A percentile compares a stretch with the other conserved stretches of the same genome.
phyloP scores from a whole-genome alignment of 306 rosid genomes.

The Erythrophleum fordii region DNA sequence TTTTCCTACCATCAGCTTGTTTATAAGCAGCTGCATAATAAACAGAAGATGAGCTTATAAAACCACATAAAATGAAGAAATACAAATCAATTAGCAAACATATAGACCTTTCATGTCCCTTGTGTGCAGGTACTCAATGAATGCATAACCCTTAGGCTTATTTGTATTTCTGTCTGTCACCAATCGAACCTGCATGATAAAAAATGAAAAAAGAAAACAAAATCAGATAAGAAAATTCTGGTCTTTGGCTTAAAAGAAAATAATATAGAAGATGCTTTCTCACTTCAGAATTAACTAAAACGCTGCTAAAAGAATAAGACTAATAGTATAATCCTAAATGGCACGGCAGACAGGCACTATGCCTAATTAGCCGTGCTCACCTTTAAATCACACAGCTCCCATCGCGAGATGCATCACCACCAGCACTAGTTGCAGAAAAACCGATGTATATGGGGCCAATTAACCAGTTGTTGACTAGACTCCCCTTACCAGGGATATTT shows the following conservation, averaged over 20 bases:
- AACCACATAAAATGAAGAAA: background rate
- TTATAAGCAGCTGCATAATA: constrained; percentile 89
- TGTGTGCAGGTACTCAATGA: constrained; percentile 93
- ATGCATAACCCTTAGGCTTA: constrained; percentile 93
- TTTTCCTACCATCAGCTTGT: constrained; percentile 99
- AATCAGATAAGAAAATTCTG: constrained; percentile 40
- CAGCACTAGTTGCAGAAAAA: constrained; percentile 93
- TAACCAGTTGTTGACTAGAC: constrained; percentile 81
- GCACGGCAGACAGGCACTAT: constrained; percentile 99
- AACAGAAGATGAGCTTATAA: constrained; percentile 20
- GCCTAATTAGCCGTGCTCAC: constrained; percentile 99
- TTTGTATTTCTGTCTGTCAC: constrained; percentile 71
- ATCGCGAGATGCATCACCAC: constrained; percentile 97
- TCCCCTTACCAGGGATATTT: constrained; percentile 99
- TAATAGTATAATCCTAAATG: constrained; percentile 72
- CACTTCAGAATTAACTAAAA: constrained; percentile 34
- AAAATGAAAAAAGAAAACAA: constrained; percentile 27
- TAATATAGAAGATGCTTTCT: constrained; percentile 33
- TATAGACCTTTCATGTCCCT: constrained; percentile 96
- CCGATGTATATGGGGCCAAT: constrained; percentile 86
- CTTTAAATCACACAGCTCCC: constrained; percentile 91
- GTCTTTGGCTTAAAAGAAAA: constrained; percentile 37
- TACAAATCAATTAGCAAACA: constrained; percentile 15
- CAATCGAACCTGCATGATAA: constrained; percentile 72
- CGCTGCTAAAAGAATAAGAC: constrained; percentile 33